phyloP scores from a whole-genome alignment of 345 rosid species.

The Linum tenue region DNA sequence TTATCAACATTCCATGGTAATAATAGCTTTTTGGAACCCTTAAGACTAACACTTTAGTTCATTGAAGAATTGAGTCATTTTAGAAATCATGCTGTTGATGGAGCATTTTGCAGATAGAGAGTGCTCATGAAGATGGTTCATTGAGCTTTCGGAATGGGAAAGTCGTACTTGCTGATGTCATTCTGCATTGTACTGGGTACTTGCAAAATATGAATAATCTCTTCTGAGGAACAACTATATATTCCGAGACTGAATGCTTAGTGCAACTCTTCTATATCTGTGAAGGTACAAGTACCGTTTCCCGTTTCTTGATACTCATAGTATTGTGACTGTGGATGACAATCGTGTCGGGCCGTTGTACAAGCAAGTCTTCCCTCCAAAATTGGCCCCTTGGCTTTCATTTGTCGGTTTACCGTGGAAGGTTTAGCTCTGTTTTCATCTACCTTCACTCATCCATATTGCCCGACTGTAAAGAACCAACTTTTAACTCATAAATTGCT shows the following conservation, averaged over 20 bases:
- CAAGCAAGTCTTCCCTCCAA: constrained; percentile 69
- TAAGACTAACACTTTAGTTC: not conserved
- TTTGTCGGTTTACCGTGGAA: constrained; percentile 73
- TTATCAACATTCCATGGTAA: constrained; percentile 86
- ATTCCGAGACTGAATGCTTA: not conserved
- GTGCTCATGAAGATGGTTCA: constrained; percentile 48
- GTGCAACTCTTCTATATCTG: constrained; percentile 3
- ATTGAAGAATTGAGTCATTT: not conserved
- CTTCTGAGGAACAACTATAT: not conserved
- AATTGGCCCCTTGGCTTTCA: constrained; percentile 65
- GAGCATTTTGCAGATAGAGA: constrained; percentile 42
- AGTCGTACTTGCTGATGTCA: constrained; percentile 36
- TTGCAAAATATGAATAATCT: not conserved
- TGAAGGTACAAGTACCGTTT: constrained; percentile 76
- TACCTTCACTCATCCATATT: constrained; percentile 3
- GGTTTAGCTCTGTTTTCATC: constrained; percentile 30
- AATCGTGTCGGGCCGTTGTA: constrained; percentile 73
- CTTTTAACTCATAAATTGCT: not conserved
- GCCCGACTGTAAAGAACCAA: not conserved
- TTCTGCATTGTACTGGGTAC: constrained; percentile 85
- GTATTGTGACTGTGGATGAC: constrained; percentile 58
- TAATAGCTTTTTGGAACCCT: not conserved
- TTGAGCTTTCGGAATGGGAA: constrained; percentile 51
- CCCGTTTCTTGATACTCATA: constrained; percentile 78
- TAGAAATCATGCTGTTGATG: too few species aligned